phyloP scores from a whole-genome alignment of 495 filamentous ascomycete species.

The Tuber aestivum region DNA sequence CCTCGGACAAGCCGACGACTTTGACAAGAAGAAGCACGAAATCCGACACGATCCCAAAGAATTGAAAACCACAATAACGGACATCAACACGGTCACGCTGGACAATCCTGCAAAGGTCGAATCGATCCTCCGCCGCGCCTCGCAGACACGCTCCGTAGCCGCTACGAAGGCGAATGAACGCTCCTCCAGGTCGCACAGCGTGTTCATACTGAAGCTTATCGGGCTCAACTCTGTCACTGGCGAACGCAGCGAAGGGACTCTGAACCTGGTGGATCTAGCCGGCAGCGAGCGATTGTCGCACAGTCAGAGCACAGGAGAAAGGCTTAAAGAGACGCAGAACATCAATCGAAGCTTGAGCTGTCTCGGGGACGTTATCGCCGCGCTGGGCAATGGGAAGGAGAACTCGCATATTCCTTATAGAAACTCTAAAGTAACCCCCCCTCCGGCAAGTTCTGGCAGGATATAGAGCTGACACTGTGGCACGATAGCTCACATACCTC shows the following conservation, averaged over 20 bases:
- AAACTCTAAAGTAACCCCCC: conserved; percentile 74
- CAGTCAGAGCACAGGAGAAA: conserved; percentile 72
- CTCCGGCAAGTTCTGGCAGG: background rate
- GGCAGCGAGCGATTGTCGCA: conserved; percentile 88
- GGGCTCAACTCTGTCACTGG: conserved; percentile 75
- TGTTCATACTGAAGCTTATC: conserved; percentile 87
- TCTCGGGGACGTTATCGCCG: conserved; percentile 89
- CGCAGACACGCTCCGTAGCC: conserved; percentile 80
- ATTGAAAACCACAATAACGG: conserved; percentile 77
- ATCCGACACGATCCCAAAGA: conserved; percentile 78
- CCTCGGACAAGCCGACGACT: conserved; percentile 66
- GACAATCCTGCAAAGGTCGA: conserved; percentile 75
- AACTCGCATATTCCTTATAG: conserved; percentile 87
- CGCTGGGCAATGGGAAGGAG: conserved; percentile 77
- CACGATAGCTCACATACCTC: conserved; percentile 74
- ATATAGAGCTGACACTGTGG: conserved; percentile 1
- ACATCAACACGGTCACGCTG: conserved; percentile 69
- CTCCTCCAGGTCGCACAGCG: conserved; percentile 87
- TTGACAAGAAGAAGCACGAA: conserved; percentile 83
- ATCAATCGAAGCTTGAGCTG: conserved; percentile 93
- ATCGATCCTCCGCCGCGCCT: conserved; percentile 67
- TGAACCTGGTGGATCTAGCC: conserved; percentile 94
- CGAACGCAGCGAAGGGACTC: conserved; percentile 80
- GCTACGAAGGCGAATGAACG: conserved; percentile 95
- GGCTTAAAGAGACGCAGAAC: conserved; percentile 89